Conservation (phyloP, 331 rosid species). For the Phaseolus coccineus region DNA sequence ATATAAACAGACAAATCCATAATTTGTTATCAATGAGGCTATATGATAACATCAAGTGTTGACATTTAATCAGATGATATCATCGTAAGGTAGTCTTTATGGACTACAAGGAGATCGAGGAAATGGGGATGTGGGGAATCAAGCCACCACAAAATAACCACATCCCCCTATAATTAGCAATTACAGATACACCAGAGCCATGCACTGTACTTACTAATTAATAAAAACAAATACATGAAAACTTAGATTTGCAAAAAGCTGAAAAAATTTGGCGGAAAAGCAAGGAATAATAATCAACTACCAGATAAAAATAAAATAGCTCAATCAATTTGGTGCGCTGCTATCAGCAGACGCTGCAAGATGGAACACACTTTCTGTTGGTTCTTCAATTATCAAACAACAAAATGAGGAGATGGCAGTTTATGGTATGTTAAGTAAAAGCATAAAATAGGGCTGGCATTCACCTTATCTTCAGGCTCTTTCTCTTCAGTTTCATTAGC, state of each 20-base stretch:
- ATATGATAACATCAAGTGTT: neutral
- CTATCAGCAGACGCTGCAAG: neutral
- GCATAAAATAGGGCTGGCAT: neutral
- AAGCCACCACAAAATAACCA: neutral
- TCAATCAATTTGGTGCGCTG: neutral
- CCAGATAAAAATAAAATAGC: neutral
- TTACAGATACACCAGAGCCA: neutral
- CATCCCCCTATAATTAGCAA: neutral
- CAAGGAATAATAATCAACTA: neutral
- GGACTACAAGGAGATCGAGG: neutral
- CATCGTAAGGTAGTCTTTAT: neutral
- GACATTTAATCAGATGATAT: neutral
- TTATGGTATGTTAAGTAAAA: neutral
- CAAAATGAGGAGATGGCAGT: neutral
- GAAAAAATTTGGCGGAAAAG: neutral
- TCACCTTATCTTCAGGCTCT: conserved; percentile 90
- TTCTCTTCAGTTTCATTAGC: conserved; percentile 70
- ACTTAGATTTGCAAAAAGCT: neutral
- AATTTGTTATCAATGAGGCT: neutral
- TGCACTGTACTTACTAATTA: neutral
- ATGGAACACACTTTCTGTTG: neutral
- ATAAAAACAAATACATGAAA: neutral
- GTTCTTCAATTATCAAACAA: neutral
- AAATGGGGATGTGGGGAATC: neutral
- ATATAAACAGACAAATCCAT: neutral